Evolutionary conservation across 2,329 filamentous ascomycete genomes (phyloP).

Genomic region (Botryotinia calthae): DNA sequence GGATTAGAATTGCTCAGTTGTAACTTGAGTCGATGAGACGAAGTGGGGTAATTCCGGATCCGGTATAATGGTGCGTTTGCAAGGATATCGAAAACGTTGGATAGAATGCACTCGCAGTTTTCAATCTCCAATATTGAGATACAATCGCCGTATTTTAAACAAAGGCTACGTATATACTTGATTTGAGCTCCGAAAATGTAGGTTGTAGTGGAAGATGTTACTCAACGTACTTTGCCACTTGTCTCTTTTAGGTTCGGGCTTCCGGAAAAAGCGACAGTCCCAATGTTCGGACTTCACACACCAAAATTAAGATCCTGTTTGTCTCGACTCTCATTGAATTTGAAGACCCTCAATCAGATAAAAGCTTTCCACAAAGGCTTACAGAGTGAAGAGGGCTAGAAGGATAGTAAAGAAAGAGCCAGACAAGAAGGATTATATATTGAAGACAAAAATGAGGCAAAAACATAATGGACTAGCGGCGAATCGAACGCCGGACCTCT

Average conservation of each 20-base stretch:
- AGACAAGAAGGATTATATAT: no score
- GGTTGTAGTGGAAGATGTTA: neutral
- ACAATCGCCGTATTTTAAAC: neutral
- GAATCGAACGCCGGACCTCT: conserved; percentile 15
- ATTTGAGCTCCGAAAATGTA: neutral
- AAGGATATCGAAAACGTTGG: neutral
- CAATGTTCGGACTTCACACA: neutral
- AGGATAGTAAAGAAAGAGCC: neutral
- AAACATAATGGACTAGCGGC: neutral
- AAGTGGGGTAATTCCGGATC: neutral
- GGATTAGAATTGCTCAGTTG: neutral
- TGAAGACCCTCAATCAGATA: neutral
- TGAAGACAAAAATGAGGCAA: neutral
- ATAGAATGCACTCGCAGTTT: neutral
- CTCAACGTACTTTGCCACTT: neutral
- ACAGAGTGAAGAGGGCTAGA: no score
- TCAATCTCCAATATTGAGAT: neutral
- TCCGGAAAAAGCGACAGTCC: neutral
- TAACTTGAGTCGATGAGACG: neutral
- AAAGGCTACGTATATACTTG: no score
- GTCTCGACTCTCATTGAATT: neutral
- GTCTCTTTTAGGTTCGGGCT: neutral
- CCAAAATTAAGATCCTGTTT: neutral
- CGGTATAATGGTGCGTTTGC: neutral
- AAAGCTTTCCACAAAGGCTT: neutral